These are phyloP conservation scores for Phytopythium boreale DNA, from an alignment of 352 stramenopile species.

Conservation along the genomic window DNA sequence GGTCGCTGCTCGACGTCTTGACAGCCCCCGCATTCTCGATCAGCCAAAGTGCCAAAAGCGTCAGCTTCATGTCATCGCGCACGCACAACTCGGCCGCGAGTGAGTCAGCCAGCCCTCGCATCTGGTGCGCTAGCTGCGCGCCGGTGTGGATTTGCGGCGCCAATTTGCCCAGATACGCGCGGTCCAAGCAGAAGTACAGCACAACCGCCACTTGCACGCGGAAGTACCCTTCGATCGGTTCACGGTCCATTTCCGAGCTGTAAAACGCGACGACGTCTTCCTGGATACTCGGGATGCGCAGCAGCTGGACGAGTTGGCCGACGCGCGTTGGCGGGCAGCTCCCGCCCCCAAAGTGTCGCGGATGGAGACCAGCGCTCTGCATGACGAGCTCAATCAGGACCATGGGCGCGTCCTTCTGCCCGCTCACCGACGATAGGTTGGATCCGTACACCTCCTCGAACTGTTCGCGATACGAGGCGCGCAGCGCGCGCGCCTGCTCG, in stretches of 20 bases:
- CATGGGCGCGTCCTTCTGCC: conserved; percentile 38
- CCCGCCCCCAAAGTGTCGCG: conserved; percentile 32
- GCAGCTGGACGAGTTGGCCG: conserved; percentile 48
- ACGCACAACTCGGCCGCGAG: conserved; percentile 70
- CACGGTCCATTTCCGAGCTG: conserved; percentile 54
- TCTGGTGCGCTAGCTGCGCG: conserved; percentile 53
- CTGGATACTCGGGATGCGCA: conserved; percentile 40
- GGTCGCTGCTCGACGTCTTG: conserved; percentile 56
- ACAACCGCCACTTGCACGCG: conserved; percentile 67
- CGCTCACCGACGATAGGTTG: conserved; percentile 45
- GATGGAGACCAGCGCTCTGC: conserved; percentile 50
- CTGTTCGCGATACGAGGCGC: conserved; percentile 52
- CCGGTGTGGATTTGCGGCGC: conserved; percentile 48
- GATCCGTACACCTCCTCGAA: conserved; percentile 70
- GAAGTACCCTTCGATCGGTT: conserved; percentile 77
- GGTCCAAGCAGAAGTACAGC: conserved; percentile 79
- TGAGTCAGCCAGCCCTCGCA: conserved; percentile 60
- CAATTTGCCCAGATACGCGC: conserved; percentile 57
- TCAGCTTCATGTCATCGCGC: conserved; percentile 82
- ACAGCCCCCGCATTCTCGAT: conserved; percentile 78
- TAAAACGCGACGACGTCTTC: conserved; percentile 64
- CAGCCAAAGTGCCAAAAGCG: conserved; percentile 71
- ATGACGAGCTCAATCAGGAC: conserved; percentile 77
- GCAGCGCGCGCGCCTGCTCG: conserved; percentile 44
- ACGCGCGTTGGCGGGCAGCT: conserved; percentile 47